Conservation (phyloP, 345 rosid species). For the Litchi chinensis region DNA sequence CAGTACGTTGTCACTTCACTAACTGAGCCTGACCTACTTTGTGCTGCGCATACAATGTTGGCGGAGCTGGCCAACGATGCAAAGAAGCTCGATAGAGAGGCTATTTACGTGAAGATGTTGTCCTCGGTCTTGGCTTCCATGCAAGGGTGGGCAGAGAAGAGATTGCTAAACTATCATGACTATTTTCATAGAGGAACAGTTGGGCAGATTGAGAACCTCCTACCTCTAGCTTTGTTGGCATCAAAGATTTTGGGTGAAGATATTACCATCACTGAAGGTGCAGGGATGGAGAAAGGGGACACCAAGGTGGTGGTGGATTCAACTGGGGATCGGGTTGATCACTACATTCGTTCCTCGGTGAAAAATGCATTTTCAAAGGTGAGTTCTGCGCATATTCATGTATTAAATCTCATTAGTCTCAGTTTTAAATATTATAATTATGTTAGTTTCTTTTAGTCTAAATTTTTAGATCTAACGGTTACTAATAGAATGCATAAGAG, state of each 20-base stretch:
- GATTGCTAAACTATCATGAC: slow-evolving; percentile 71
- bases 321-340: slow-evolving; percentile 58
- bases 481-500: too few species aligned
- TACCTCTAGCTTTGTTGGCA: slow-evolving; percentile 68
- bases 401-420: too few species aligned
- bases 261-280: slow-evolving; percentile 47
- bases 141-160: slow-evolving; percentile 86
- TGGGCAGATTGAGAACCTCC: slow-evolving; percentile 60
- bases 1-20: slow-evolving; percentile 71
- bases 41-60: slow-evolving; percentile 71
- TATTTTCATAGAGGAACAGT: slow-evolving; percentile 65
- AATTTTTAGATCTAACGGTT: too few species aligned
- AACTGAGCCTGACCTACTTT: slow-evolving; percentile 74
- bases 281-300: slow-evolving; percentile 48
- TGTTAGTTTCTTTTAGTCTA: too few species aligned
- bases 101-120: slow-evolving; percentile 59
- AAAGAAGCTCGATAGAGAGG: slow-evolving; percentile 65
- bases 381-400: not conserved
- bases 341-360: slow-evolving; percentile 74
- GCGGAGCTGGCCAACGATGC: slow-evolving; percentile 81
- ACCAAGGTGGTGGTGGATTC: slow-evolving; percentile 48
- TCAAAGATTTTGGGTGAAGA: slow-evolving; percentile 73
- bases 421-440: not conserved
- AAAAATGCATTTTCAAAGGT: slow-evolving; percentile 79
- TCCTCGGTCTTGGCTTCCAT: slow-evolving; percentile 64